A percentile compares a stretch with the other conserved stretches of the same genome.
Conservation (phyloP, 2,329 filamentous ascomycete species). For the Exophiala viscosa region DNA sequence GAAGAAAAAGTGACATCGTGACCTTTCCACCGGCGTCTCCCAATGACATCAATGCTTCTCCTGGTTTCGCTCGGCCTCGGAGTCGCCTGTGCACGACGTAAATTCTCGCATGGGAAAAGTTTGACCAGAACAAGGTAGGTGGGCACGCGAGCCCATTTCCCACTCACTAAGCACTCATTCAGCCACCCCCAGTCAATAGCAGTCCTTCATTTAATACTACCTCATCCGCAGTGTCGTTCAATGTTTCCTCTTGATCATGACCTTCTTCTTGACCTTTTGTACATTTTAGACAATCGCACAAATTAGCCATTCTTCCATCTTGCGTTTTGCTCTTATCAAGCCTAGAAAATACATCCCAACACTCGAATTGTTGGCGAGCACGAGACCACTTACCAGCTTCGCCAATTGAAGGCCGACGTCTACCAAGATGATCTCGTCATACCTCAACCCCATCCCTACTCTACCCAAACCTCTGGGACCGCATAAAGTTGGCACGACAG, state of each 20-base stretch:
- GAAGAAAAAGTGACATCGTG: not conserved
- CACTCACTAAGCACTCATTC: not conserved
- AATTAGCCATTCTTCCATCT: too few species aligned
- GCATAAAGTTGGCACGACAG: slow-evolving; percentile 73
- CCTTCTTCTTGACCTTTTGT: too few species aligned
- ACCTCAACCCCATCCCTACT: slow-evolving; percentile 56
- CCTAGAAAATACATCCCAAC: not conserved
- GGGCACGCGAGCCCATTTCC: slow-evolving; percentile 15
- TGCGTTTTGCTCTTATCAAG: too few species aligned
- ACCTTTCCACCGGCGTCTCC: not conserved
- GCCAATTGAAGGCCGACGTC: not conserved
- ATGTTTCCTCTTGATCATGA: too few species aligned
- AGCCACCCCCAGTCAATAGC: not conserved
- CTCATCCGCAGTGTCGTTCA: too few species aligned
- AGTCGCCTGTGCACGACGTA: too few species aligned
- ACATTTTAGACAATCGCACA: too few species aligned
- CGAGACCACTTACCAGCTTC: slow-evolving; percentile 15
- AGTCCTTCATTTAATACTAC: too few species aligned
- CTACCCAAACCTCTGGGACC: slow-evolving; percentile 75
- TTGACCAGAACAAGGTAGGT: slow-evolving; percentile 16
- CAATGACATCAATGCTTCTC: slow-evolving; percentile 10
- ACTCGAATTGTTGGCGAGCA: not conserved
- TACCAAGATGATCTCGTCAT: slow-evolving; percentile 23
- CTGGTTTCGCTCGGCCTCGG: not conserved
- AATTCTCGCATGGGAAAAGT: slow-evolving; percentile 3